Percentiles rank a stretch among this genome's conserved stretches.
phyloP scores from a whole-genome alignment of 2,329 filamentous ascomycete species.

The Cladosporium sp. region DNA sequence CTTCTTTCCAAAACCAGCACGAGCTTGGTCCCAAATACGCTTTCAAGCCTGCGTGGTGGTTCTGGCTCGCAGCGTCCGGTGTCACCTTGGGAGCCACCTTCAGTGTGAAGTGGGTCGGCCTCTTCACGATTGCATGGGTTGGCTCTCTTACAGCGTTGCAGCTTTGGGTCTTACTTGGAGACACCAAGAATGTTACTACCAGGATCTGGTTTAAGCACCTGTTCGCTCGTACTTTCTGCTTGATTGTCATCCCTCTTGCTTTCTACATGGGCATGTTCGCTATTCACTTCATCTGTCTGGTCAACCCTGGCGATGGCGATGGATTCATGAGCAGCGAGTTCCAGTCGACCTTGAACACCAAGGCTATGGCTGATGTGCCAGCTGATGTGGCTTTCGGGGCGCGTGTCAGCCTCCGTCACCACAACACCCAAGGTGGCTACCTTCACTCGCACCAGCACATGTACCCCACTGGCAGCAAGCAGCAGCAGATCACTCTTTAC shows the following conservation, averaged over 20 bases:
- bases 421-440: conserved; percentile 96
- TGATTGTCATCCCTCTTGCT: conserved; percentile 78
- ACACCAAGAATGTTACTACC: conserved; percentile 74
- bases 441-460: conserved; percentile 94
- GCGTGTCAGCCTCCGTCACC: conserved; percentile 77
- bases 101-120: conserved; percentile 97
- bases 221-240: conserved; percentile 80
- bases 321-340: conserved; percentile 99
- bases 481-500: conserved; percentile 97
- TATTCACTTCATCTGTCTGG: conserved; percentile 88
- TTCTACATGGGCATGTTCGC: conserved; percentile 98
- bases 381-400: conserved; percentile 89
- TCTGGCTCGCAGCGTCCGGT: conserved; percentile 86
- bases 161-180: conserved; percentile 90
- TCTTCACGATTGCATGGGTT: conserved; percentile 98
- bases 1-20: conserved; percentile 92
- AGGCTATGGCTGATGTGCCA: conserved; percentile 90
- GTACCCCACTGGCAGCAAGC: conserved; percentile 96
- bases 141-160: conserved; percentile 84
- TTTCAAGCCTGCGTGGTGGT: conserved; percentile 92
- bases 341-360: conserved; percentile 93
- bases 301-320: conserved; percentile 93
- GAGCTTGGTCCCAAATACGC: conserved; percentile 85
- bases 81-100: conserved; percentile 81
- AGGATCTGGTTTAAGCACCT: conserved; percentile 91